Evolutionary conservation across 2,329 filamentous ascomycete species (phyloP), one percentile per base, ranked within the genome.

Genomic region (Aspergillus japonicus): DNA sequence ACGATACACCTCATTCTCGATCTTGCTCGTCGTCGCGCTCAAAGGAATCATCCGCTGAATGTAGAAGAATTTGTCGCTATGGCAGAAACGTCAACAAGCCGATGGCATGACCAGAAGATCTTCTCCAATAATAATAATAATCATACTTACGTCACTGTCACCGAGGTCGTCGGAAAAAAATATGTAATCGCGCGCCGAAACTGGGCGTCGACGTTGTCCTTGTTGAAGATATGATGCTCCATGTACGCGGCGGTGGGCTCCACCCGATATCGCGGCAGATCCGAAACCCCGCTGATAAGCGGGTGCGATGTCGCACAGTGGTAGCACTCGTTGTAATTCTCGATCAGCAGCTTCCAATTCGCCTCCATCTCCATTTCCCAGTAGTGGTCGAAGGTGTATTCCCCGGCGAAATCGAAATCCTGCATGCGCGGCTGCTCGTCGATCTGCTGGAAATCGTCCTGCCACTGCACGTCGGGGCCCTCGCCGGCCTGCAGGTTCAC

Each of bases 1-100:
- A 57, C 85, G 81, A 75, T 81, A 88, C 29, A 88, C 84, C 69
- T 88, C 84, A 68, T 88, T 87, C 63, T 80, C 79, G 78, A 88
- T 87, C 42, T 77, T 77, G 6, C 80, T 82, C 48, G 75, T 80
- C 21, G 75, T 79, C 0, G 85, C 78, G 1, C 78, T 77, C 48
- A 77, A 77, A 5, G 86, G 86, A 14, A 87, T 77, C 71, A 87
- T 86, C 57, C 85, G 79, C 70, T 87, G 84, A 60, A 87, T 84
- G 75, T 86, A 86, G 74, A 88, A 85, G 75, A 87, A 87, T 74
- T 62, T 82, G 76, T 47, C 81, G 23, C 66, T 67, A 19, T 29
- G 26, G 7, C 26, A 8, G 26, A 29, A 29, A 10, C 7, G 26
- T 29, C 6, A 29, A 29, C 3, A 8, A 29, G 1, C 8, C 7